phyloP scores from a whole-genome alignment of 2,329 filamentous ascomycete genomes.

The Sporothrix curviconia region DNA sequence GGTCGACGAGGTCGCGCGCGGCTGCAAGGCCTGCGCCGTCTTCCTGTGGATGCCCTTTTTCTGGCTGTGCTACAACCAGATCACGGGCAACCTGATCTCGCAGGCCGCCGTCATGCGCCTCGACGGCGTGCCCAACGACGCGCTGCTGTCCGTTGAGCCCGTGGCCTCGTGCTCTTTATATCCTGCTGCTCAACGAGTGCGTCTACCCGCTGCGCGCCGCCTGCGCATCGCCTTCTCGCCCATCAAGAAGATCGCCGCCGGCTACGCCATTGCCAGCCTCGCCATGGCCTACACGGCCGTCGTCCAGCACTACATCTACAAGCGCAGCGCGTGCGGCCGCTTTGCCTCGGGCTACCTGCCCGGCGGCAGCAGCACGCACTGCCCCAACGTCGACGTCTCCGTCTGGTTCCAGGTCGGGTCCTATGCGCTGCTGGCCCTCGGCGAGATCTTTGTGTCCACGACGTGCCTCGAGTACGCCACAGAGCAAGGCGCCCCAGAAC shows the following conservation, averaged over 20 bases:
- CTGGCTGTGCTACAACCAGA: slow-evolving; percentile 53
- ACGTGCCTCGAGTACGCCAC: slow-evolving; percentile 70
- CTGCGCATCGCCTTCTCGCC: slow-evolving; percentile 61
- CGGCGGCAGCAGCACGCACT: slow-evolving; percentile 40
- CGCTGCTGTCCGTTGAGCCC: slow-evolving; percentile 70
- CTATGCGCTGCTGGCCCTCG: slow-evolving; percentile 45
- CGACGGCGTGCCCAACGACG: slow-evolving; percentile 68
- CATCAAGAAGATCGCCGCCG: slow-evolving; percentile 67
- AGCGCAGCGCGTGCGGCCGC: slow-evolving; percentile 52
- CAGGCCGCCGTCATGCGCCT: slow-evolving; percentile 62
- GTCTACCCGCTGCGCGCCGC: slow-evolving; percentile 63
- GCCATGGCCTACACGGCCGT: slow-evolving; percentile 55
- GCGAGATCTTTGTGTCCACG: slow-evolving; percentile 49
- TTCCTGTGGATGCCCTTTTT: slow-evolving; percentile 65
- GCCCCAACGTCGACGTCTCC: slow-evolving; percentile 53
- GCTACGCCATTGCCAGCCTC: slow-evolving; percentile 59
- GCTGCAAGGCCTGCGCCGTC: slow-evolving; percentile 61
- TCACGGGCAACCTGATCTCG: slow-evolving; percentile 54
- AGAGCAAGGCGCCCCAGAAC: slow-evolving; percentile 69
- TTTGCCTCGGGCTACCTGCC: slow-evolving; percentile 31
- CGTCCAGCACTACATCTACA: slow-evolving; percentile 59
- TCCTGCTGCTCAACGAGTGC: slow-evolving; percentile 62
- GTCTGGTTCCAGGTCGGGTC: slow-evolving; percentile 54
- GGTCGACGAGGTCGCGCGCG: slow-evolving; percentile 72
- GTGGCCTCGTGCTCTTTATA: slow-evolving; percentile 70